A percentile compares a stretch with the other conserved stretches of the same genome.
These are phyloP conservation scores for Tylopilus sp. DNA, from an alignment of 768 basidiomycete genomes.

Conservation along the genomic window DNA sequence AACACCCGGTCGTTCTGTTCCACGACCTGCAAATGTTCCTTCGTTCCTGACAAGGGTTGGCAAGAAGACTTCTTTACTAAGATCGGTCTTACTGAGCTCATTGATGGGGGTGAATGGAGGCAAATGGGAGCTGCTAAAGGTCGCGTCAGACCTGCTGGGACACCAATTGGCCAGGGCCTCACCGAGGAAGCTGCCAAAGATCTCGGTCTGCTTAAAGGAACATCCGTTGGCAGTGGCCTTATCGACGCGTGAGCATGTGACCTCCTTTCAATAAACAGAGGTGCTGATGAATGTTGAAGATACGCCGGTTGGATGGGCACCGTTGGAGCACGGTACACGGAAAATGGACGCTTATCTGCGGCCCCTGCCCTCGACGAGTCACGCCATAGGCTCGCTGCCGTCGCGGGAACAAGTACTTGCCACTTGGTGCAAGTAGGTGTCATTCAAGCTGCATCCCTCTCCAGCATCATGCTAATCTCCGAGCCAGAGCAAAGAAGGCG, in stretches of 20 bases:
- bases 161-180: constrained; percentile 83
- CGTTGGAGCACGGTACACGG: constrained; percentile 71
- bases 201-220: constrained; percentile 81
- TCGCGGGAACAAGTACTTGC: constrained; percentile 96
- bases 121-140: constrained; percentile 71
- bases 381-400: constrained; percentile 78
- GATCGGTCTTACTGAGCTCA: constrained; percentile 77
- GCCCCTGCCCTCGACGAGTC: constrained; percentile 73
- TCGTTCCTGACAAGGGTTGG: constrained; percentile 86
- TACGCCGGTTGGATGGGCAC: constrained; percentile 99
- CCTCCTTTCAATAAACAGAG: not conserved
- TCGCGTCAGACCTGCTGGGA: constrained; percentile 71
- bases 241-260: constrained; percentile 78
- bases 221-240: constrained; percentile 88
- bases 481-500: constrained; percentile 68
- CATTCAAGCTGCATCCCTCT: not conserved
- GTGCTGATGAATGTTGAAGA: constrained; percentile 31
- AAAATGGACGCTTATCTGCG: constrained; percentile 49
- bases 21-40: constrained; percentile 94
- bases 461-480: not conserved
- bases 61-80: constrained; percentile 79
- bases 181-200: constrained; percentile 77
- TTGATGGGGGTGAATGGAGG: constrained; percentile 57
- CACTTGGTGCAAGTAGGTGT: constrained; percentile 78
- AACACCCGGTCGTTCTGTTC: constrained; percentile 86